These are phyloP conservation scores for Halophytophthora batemanensis DNA, from an alignment of 352 stramenopile species.

Conservation along the genomic window DNA sequence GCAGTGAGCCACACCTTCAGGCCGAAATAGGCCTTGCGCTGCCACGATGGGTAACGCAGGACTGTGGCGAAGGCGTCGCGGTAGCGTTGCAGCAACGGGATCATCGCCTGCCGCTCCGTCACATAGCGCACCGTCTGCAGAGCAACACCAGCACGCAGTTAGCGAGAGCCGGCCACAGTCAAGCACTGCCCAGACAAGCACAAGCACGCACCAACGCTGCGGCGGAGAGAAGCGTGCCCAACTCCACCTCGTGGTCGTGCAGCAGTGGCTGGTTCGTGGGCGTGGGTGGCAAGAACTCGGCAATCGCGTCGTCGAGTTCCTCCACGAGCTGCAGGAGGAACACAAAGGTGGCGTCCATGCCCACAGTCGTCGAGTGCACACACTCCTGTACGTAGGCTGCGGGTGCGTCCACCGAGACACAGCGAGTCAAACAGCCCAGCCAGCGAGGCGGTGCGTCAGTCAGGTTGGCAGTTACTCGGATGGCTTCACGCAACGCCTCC, in stretches of 20 bases:
- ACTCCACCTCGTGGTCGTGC: slow-evolving; percentile 63
- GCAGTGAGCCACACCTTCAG: slow-evolving; percentile 33
- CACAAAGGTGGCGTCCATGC: slow-evolving; percentile 47
- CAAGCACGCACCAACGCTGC: slow-evolving; percentile 43
- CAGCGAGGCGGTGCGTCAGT: too few species aligned
- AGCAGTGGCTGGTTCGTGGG: slow-evolving; percentile 22
- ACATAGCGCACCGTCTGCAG: slow-evolving; percentile 68
- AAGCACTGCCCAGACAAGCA: not conserved
- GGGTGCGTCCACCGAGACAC: too few species aligned
- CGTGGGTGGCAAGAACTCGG: slow-evolving; percentile 28
- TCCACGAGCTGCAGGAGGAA: slow-evolving; percentile 67
- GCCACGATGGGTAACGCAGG: slow-evolving; percentile 51
- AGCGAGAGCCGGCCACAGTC: not conserved
- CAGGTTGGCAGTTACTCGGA: too few species aligned
- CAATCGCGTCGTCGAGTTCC: slow-evolving; percentile 55
- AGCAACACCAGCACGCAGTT: not conserved
- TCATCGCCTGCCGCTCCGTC: slow-evolving; percentile 65
- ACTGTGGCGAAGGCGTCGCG: slow-evolving; percentile 45
- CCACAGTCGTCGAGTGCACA: slow-evolving; percentile 67
- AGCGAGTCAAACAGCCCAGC: too few species aligned
- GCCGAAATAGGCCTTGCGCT: slow-evolving; percentile 28
- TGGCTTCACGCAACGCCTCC: too few species aligned
- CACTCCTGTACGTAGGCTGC: slow-evolving; percentile 69
- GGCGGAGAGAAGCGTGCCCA: slow-evolving; percentile 66
- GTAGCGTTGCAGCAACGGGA: slow-evolving; percentile 49